A percentile compares a stretch with the other conserved stretches of the same genome.
These are phyloP conservation scores for Hippophae rhamnoides DNA, from an alignment of 306 rosid species.

Conservation along the genomic window DNA sequence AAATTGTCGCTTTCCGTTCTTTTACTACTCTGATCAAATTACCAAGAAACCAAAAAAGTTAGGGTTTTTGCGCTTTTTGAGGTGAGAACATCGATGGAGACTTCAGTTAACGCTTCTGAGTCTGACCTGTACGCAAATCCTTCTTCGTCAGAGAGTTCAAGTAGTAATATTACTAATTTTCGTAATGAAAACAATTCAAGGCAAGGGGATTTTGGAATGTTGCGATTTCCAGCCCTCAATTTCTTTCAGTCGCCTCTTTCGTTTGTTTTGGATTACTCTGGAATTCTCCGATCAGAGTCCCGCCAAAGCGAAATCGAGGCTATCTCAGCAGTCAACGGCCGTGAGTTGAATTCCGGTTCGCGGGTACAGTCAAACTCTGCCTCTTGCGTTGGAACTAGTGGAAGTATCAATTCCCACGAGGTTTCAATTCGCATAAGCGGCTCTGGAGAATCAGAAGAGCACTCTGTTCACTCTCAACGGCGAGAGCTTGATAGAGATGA, in stretches of 20 bases:
- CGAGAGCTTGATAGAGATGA: slow-evolving; percentile 17
- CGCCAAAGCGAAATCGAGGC: slow-evolving; percentile 23
- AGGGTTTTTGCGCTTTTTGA: slow-evolving; percentile 16
- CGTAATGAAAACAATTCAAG: slow-evolving; percentile 2
- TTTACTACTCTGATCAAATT: too few species aligned
- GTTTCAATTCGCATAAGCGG: slow-evolving; percentile 56
- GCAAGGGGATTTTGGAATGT: slow-evolving; percentile 18
- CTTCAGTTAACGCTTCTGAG: slow-evolving; percentile 22
- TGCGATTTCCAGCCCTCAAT: slow-evolving; percentile 38
- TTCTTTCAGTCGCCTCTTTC: slow-evolving; percentile 50
- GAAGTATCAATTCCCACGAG: slow-evolving; percentile 31
- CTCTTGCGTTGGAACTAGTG: slow-evolving; percentile 17
- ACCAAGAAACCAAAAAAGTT: background rate
- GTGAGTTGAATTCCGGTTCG: slow-evolving; percentile 24
- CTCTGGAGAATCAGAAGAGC: slow-evolving; percentile 27
- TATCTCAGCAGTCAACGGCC: slow-evolving; percentile 19
- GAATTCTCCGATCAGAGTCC: slow-evolving; percentile 36
- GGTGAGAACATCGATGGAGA: slow-evolving; percentile 23
- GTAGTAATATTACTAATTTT: slow-evolving; percentile 6
- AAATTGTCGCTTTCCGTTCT: too few species aligned
- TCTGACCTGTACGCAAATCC: slow-evolving; percentile 18
- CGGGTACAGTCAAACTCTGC: slow-evolving; percentile 18
- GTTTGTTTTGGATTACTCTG: slow-evolving; percentile 46
- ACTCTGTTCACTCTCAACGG: slow-evolving; percentile 18
- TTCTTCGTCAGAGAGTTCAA: slow-evolving; percentile 15